Percentiles rank a stretch among this genome's conserved stretches.
Evolutionary conservation across 805 yeast genomes (phyloP).

Genomic region (Nakazawaea pomicola): DNA sequence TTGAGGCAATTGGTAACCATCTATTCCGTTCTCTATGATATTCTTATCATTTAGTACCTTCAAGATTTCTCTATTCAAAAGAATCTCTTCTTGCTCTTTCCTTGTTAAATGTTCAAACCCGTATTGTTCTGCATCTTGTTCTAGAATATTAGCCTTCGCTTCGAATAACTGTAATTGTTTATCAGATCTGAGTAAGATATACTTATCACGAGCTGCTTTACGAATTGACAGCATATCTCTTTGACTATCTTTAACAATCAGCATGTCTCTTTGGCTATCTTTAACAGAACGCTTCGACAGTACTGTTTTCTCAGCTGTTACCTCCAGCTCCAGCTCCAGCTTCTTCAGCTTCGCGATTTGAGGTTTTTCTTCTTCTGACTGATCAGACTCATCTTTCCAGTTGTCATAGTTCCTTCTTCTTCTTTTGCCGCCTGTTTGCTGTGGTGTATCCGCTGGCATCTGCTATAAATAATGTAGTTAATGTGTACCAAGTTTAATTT

Average conservation of each 20-base stretch:
- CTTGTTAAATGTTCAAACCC: constrained; percentile 51
- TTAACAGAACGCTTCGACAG: too few species aligned
- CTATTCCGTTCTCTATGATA: constrained; percentile 27
- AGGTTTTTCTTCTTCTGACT: background rate
- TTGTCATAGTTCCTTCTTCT: constrained; percentile 9
- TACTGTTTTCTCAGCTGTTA: too few species aligned
- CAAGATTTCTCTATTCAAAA: constrained; percentile 44
- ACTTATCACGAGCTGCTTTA: constrained; percentile 42
- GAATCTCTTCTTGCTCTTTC: constrained; percentile 47
- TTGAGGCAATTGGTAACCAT: constrained; percentile 51
- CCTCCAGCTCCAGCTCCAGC: too few species aligned
- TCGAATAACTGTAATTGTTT: constrained; percentile 37
- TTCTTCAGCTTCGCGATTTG: background rate
- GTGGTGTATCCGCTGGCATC: background rate
- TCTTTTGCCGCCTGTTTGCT: constrained; percentile 12
- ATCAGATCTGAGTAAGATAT: constrained; percentile 43
- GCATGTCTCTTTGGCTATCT: too few species aligned
- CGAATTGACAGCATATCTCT: too few species aligned
- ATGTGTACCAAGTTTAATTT: background rate
- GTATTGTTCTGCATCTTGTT: constrained; percentile 40
- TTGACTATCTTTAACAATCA: too few species aligned
- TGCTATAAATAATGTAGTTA: background rate
- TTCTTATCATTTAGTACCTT: constrained; percentile 36
- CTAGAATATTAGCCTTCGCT: constrained; percentile 43
- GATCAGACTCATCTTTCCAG: constrained; percentile 12